Evolutionary conservation across 2,329 filamentous ascomycete genomes (phyloP).

Genomic region (Fusarium cyanostomum): DNA sequence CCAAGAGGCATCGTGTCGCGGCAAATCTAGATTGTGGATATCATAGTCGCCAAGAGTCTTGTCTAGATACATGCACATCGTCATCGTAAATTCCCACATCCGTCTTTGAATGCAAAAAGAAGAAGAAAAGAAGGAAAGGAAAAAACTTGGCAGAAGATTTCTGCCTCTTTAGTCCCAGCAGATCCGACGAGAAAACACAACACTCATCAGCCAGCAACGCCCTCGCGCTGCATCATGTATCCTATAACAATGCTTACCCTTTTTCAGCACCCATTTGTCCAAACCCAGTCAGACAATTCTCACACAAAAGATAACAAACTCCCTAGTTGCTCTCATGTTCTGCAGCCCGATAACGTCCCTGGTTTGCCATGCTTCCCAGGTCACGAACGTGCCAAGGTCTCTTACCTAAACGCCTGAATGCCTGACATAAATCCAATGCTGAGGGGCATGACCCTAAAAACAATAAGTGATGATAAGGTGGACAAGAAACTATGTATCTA

Average conservation of each 20-base stretch:
- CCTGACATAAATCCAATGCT: conserved; percentile 29
- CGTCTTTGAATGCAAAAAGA: conserved; percentile 3
- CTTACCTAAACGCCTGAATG: conserved; percentile 37
- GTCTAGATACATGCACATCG: conserved; percentile 18
- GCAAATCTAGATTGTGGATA: background rate
- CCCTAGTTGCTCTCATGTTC: conserved; percentile 26
- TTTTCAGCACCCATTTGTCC: background rate
- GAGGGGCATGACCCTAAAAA: conserved; percentile 17
- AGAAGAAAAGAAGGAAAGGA: no score
- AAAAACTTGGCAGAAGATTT: background rate
- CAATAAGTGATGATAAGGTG: conserved; percentile 18
- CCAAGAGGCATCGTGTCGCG: background rate
- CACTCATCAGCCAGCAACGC: conserved; percentile 12
- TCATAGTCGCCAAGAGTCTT: background rate
- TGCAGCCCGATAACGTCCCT: conserved; percentile 18
- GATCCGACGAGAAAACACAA: background rate
- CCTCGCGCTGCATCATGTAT: conserved; percentile 22
- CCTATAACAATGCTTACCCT: conserved; percentile 15
- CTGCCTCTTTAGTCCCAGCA: background rate
- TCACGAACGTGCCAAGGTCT: conserved; percentile 16
- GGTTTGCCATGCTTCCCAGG: conserved; percentile 23
- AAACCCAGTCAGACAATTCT: background rate
- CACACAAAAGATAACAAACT: background rate
- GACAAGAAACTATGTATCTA: conserved; percentile 25
- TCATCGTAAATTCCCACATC: background rate